Conservation (phyloP, 148 eudicot species). For the Bassia scoparia region DNA sequence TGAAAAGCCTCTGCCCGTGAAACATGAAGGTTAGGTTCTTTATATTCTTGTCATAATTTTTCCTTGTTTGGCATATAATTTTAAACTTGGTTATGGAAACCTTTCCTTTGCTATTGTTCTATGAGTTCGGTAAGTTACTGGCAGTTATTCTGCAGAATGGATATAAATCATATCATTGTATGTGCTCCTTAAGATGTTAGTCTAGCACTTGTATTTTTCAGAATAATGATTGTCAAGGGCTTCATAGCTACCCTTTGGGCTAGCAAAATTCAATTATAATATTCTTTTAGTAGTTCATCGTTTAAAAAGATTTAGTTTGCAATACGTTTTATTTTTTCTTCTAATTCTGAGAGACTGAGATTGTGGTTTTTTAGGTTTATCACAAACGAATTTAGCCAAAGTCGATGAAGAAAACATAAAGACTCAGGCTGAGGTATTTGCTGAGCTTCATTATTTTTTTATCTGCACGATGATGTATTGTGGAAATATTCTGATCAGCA, state of each 20-base stretch:
- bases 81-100: not conserved
- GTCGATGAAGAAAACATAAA: constrained; percentile 33
- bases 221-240: not conserved
- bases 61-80: not conserved
- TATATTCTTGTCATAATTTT: not conserved
- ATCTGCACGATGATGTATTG: no score
- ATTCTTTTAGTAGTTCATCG: no score
- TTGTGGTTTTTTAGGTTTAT: constrained; percentile 29
- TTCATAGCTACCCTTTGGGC: not conserved
- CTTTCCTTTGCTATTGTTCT: not conserved
- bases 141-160: not conserved
- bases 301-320: no score
- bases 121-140: not conserved
- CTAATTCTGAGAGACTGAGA: constrained; percentile 8
- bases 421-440: constrained; percentile 50
- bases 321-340: no score
- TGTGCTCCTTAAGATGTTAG: not conserved
- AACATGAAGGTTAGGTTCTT: constrained; percentile 33
- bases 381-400: constrained; percentile 29
- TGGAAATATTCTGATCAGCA: no score
- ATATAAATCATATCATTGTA: not conserved
- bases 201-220: not conserved
- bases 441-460: no score
- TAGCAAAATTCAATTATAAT: not conserved
- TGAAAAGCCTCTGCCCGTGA: constrained; percentile 23